Base-by-base conservation (phyloP, 1,139 yeast species). In the Yamadazyma spencermartinsiae region DNA sequence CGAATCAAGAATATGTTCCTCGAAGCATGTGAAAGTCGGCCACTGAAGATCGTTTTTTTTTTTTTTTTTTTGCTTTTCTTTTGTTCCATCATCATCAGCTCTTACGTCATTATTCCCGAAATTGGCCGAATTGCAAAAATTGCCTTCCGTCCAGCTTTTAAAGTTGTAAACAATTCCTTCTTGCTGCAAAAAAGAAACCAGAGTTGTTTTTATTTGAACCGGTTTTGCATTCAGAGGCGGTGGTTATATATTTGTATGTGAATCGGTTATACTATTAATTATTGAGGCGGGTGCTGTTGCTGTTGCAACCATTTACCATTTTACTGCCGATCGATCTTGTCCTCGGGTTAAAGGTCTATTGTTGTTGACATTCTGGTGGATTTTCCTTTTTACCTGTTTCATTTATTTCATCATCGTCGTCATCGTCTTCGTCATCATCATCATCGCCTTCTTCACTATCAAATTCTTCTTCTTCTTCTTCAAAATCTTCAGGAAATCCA, bases 341-440 rank as follows among this genome's bases (percentile, higher is more conserved):
- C 9, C 21, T 19, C 21, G 21, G 21, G 21, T 19, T 7, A 19
- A 9, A 6, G 21, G 21, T 17, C 54, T 64, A 72, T 52, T 71
- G 77, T 64, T 89, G 96, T 60, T 88, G 85, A 68, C 97, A 89
- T 65, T 89, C 96, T 28, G 90, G 88, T 25, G 95, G 88, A 44
- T 60, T 61, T 56, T 84, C 82, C 55, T 84, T 76, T 61, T 76
- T 82, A 7, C 72, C 80, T 8, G 72, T 82, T 16, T 70, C 75
- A 49, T 62, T 63, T 11, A 58, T 66, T 26, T 56, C 60, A 32
- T 56, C 65, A 9, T 51, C 56, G 12, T 78, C 83, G 12, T 78
- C 83, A 6, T 72, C 80, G 9, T 72, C 84, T 13, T 70, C 76
- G 50, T 62, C 71, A 11, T 62, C 71, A 29, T 60, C 68, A 29